Evolutionary conservation across 345 rosid species (phyloP).

Genomic region (Salix arbutifolia): DNA sequence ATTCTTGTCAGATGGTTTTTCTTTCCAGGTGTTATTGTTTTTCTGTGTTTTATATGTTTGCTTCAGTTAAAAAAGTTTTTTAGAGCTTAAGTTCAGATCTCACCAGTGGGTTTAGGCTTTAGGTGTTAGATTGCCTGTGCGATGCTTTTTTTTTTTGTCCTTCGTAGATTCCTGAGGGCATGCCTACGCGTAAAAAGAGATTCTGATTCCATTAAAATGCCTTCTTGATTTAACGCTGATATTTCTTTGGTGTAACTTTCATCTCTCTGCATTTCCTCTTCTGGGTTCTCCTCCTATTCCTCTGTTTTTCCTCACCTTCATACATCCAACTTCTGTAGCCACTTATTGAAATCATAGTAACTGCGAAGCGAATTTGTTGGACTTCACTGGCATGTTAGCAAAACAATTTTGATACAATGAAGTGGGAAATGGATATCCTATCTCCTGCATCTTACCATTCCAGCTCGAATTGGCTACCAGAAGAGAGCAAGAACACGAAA

Average conservation of each 20-base stretch:
- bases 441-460: conserved; percentile 10
- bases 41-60: neutral
- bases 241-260: conserved; percentile 29
- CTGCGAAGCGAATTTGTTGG: neutral
- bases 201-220: conserved; percentile 58
- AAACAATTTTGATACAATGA: conserved; percentile 31
- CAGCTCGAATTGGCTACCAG: conserved; percentile 11
- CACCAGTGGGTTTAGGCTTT: conserved; percentile 23
- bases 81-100: conserved; percentile 29
- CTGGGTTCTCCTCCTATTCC: conserved; percentile 10
- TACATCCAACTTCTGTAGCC: neutral
- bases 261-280: conserved; percentile 23
- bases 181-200: conserved; percentile 37
- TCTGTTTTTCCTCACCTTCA: conserved; percentile 20
- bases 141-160: conserved; percentile 17
- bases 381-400: neutral
- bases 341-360: neutral
- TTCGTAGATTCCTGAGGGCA: conserved; percentile 51
- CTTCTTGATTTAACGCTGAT: conserved; percentile 47
- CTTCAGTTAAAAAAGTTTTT: conserved; percentile 7
- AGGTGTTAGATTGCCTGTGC: neutral
- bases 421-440: conserved; percentile 42
- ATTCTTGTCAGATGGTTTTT: conserved; percentile 4
- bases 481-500: conserved; percentile 14
- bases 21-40: conserved; percentile 16